These are phyloP conservation scores for Zygoascus biomembranicola DNA, from an alignment of 805 yeast species.

Conservation along the genomic window DNA sequence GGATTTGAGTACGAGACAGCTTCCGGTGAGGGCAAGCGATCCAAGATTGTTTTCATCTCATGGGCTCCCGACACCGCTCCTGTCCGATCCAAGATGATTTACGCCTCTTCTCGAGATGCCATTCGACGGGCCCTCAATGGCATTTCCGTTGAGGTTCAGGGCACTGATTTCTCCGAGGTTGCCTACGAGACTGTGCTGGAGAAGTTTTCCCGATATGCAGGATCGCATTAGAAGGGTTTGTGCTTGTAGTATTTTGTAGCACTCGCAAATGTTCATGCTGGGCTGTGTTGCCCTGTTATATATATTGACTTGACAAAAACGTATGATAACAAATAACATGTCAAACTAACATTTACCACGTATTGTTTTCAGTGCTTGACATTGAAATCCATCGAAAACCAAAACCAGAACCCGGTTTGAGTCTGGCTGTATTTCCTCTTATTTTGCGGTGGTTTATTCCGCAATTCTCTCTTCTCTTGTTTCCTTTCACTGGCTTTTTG, in stretches of 20 bases:
- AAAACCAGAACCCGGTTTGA: too few relatives aligned
- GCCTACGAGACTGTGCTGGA: slow-evolving; percentile 89
- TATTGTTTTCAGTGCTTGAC: too few relatives aligned
- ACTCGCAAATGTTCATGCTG: not conserved
- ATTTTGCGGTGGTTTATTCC: too few relatives aligned
- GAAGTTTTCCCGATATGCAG: slow-evolving; percentile 77
- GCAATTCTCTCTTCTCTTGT: too few relatives aligned
- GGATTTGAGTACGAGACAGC: slow-evolving; percentile 92
- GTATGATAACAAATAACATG: too few relatives aligned
- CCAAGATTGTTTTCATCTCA: slow-evolving; percentile 63
- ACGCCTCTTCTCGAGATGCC: slow-evolving; percentile 97
- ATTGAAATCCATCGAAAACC: too few relatives aligned
- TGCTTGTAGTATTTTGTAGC: not conserved
- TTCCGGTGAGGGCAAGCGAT: slow-evolving; percentile 88
- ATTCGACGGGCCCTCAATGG: slow-evolving; percentile 96
- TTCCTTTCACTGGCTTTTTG: too few relatives aligned
- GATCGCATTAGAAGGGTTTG: slow-evolving; percentile 31
- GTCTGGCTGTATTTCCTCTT: too few relatives aligned
- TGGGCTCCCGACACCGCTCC: slow-evolving; percentile 99
- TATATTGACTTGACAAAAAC: too few relatives aligned
- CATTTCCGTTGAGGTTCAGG: slow-evolving; percentile 89
- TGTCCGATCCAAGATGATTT: slow-evolving; percentile 89
- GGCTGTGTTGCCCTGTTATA: too few relatives aligned
- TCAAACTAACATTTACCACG: too few relatives aligned
- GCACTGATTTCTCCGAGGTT: slow-evolving; percentile 96